Evolutionary conservation across 345 rosid genomes (phyloP).

Genomic region (Bretschneidera sinensis): DNA sequence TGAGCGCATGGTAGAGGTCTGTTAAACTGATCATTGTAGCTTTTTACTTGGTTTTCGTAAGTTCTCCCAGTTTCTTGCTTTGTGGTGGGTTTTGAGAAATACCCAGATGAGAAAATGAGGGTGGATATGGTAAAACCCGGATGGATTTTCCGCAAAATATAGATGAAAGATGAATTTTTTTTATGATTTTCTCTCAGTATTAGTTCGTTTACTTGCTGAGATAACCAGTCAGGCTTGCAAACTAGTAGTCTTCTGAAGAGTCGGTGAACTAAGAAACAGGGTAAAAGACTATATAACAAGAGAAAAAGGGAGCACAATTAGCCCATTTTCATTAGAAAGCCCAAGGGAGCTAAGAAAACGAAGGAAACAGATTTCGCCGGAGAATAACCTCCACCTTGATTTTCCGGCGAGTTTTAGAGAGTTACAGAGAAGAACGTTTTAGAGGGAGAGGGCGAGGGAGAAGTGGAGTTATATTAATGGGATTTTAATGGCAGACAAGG

Average conservation of each 20-base stretch:
- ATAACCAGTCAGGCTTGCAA: not conserved
- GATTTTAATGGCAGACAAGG: conserved; percentile 20
- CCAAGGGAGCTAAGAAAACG: not conserved
- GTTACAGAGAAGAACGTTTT: no score
- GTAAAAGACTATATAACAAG: not conserved
- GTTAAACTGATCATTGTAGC: conserved; percentile 38
- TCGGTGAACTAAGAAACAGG: not conserved
- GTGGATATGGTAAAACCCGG: not conserved
- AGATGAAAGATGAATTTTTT: not conserved
- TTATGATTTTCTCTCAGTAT: not conserved
- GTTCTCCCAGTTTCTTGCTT: not conserved
- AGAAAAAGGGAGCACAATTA: not conserved
- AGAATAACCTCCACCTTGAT: not conserved
- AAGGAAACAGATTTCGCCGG: conserved; percentile 1
- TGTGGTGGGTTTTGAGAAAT: not conserved
- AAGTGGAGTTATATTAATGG: conserved; percentile 6
- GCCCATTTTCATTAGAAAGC: conserved; percentile 3
- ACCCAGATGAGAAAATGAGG: not conserved
- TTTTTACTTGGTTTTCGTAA: not conserved
- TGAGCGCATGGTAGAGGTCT: conserved; percentile 70
- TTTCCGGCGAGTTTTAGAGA: not conserved
- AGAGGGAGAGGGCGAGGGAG: not conserved
- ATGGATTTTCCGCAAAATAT: conserved; percentile 3
- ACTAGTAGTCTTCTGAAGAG: no score
- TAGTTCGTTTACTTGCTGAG: not conserved